Evolutionary conservation across 768 basidiomycete species (phyloP), one percentile per base, ranked within the genome.

Genomic region (Hygrocybe coccinea): DNA sequence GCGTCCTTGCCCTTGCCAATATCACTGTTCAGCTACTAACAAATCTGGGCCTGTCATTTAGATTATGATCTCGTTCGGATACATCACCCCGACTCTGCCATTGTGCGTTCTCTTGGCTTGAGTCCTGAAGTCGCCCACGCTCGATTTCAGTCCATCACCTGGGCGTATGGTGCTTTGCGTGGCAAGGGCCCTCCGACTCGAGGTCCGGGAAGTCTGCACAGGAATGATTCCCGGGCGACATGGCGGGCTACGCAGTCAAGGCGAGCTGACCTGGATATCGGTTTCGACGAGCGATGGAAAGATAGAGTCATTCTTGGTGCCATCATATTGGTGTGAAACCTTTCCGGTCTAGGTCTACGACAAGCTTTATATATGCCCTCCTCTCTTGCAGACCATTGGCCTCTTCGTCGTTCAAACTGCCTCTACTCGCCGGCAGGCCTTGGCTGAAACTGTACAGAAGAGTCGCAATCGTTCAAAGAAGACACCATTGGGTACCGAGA

Each of bases 11-110:
- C n/a, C n/a, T n/a, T n/a, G n/a, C n/a, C n/a, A n/a, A n/a, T n/a
- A n/a, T n/a, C n/a, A n/a, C n/a, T n/a, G n/a, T n/a, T n/a, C n/a
- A n/a, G n/a, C n/a, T n/a, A n/a, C n/a, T 5, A 29, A 19, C 5
- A 38, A 33, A 35, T 44, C 24, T 25, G 55, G 22, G 21, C 17
- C n/a, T n/a, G n/a, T n/a, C n/a, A n/a, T n/a, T n/a, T 58, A 88
- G 88, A 89, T 66, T 89, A 84, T 61, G 87, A 89, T 29, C 79
- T 90, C 38, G 87, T 86, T 37, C 82, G 84, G 44, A 65, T 74
- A 9, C 80, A 89, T 64, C 89, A 91, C 62, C 88, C 89, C 2
- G 88, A 91, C 65, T 81, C 82, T 2, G 70, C 74, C 2, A 65
- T 71, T 9, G 73, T 75, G 24, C 75, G 74, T 5, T 54, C 61